Percentiles rank a stretch among this genome's conserved stretches.
These are phyloP conservation scores for Aegilops speltoides DNA, from an alignment of 176 grass and related monocot genomes.

Conservation along the genomic window DNA sequence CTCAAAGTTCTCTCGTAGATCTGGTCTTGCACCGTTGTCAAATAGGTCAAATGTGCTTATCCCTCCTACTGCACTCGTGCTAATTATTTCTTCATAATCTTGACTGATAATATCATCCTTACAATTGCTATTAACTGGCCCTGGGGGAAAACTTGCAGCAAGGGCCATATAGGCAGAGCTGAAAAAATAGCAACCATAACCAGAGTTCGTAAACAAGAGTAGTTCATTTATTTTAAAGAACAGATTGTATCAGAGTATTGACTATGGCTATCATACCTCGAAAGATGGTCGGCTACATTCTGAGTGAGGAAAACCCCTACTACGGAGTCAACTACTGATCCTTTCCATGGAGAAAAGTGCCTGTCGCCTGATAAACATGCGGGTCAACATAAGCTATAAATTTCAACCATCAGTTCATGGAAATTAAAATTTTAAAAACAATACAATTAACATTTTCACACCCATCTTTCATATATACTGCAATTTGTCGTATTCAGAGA, in stretches of 20 bases:
- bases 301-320: conserved; percentile 88
- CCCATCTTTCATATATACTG: conserved; percentile 6
- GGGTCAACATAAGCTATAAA: conserved; percentile 2
- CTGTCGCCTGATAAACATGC: conserved; percentile 61
- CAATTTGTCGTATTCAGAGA: conserved; percentile 25
- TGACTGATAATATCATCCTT: conserved; percentile 35
- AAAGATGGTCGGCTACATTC: conserved; percentile 85
- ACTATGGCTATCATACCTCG: conserved; percentile 45
- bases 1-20: conserved; percentile 35
- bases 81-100: conserved; percentile 38
- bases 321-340: conserved; percentile 78
- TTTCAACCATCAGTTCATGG: conserved; percentile 3
- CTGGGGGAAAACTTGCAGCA: conserved; percentile 64
- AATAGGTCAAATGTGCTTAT: conserved; percentile 32
- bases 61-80: conserved; percentile 24
- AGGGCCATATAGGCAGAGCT: conserved; percentile 93
- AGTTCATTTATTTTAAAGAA: conserved; percentile 14
- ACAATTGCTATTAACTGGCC: conserved; percentile 19
- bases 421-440: background rate
- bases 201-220: background rate
- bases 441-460: background rate
- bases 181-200: conserved; percentile 29
- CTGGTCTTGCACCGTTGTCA: conserved; percentile 20
- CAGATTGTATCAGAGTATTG: background rate
- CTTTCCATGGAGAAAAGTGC: conserved; percentile 84